phyloP scores from a whole-genome alignment of 2,329 filamentous ascomycete species.

The Cladosporium sp. region DNA sequence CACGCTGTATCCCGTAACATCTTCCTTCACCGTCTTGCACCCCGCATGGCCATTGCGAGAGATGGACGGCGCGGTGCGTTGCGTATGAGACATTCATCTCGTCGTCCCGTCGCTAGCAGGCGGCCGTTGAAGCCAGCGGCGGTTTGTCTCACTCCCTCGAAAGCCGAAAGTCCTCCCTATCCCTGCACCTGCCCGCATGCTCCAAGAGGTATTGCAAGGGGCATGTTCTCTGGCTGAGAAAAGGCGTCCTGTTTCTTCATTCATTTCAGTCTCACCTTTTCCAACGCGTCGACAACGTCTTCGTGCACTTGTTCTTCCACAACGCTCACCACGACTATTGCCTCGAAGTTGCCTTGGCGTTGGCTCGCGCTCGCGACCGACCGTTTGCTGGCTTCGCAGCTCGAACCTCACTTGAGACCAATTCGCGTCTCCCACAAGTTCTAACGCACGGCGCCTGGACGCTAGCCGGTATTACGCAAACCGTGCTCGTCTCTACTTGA shows the following conservation, averaged over 20 bases:
- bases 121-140: slow-evolving; percentile 9
- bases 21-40: too few species aligned
- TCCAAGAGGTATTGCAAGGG: slow-evolving; percentile 7
- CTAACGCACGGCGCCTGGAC: slow-evolving; percentile 7
- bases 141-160: slow-evolving; percentile 5
- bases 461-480: slow-evolving; percentile 9
- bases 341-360: slow-evolving; percentile 1
- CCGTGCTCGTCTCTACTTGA: slow-evolving; percentile 1
- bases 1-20: too few species aligned
- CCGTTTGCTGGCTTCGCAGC: slow-evolving; percentile 7
- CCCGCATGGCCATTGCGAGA: too few species aligned
- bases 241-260: not conserved
- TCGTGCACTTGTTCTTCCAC: not conserved
- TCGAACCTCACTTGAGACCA: slow-evolving; percentile 11
- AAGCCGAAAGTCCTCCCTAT: slow-evolving; percentile 8
- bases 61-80: not conserved
- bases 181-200: slow-evolving; percentile 6
- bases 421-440: slow-evolving; percentile 7
- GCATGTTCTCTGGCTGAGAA: not conserved
- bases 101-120: slow-evolving; percentile 9
- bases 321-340: slow-evolving; percentile 1
- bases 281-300: not conserved
- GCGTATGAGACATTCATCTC: slow-evolving; percentile 4
- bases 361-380: slow-evolving; percentile 2
- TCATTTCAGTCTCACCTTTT: not conserved